A percentile compares a stretch with the other conserved stretches of the same genome.
Evolutionary conservation across 2,329 filamentous ascomycete genomes (phyloP).

Genomic region (Alternaria sp.): DNA sequence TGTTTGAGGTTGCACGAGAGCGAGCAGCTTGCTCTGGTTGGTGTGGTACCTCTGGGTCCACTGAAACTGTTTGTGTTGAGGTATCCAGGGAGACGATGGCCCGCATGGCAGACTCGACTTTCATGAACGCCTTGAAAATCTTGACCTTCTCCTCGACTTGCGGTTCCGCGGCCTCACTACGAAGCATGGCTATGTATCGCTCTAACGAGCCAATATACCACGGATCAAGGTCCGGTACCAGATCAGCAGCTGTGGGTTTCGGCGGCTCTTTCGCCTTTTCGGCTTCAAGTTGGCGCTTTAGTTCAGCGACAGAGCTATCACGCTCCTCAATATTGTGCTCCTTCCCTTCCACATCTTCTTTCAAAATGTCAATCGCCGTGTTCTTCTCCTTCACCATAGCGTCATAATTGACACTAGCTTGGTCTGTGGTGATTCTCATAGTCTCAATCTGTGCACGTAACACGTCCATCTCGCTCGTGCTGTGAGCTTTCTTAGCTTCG

Average conservation of each 20-base stretch:
- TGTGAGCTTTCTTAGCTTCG: constrained; percentile 24
- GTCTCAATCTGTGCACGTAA: constrained; percentile 30
- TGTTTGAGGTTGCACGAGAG: constrained; percentile 7
- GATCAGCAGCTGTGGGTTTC: constrained; percentile 37
- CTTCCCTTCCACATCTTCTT: constrained; percentile 44
- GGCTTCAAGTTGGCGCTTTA: constrained; percentile 19
- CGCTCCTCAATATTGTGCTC: constrained; percentile 11
- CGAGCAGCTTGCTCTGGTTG: constrained; percentile 1
- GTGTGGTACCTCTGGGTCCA: constrained; percentile 3
- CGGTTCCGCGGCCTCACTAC: constrained; percentile 54
- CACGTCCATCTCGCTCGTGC: constrained; percentile 20
- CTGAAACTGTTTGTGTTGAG: constrained; percentile 23
- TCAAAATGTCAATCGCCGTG: constrained; percentile 37
- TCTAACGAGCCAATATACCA: constrained; percentile 64
- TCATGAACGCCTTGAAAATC: constrained; percentile 59
- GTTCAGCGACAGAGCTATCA: constrained; percentile 1
- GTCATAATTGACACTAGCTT: constrained; percentile 31
- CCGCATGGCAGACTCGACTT: constrained; percentile 39
- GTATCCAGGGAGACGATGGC: constrained; percentile 53
- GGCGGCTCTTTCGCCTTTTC: constrained; percentile 32
- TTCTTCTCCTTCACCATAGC: constrained; percentile 36
- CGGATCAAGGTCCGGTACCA: constrained; percentile 61
- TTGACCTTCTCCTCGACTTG: constrained; percentile 60
- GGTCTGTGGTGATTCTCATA: constrained; percentile 21
- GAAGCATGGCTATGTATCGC: constrained; percentile 62